phyloP scores from a whole-genome alignment of 495 filamentous ascomycete genomes.

The Cercophora scortea region DNA sequence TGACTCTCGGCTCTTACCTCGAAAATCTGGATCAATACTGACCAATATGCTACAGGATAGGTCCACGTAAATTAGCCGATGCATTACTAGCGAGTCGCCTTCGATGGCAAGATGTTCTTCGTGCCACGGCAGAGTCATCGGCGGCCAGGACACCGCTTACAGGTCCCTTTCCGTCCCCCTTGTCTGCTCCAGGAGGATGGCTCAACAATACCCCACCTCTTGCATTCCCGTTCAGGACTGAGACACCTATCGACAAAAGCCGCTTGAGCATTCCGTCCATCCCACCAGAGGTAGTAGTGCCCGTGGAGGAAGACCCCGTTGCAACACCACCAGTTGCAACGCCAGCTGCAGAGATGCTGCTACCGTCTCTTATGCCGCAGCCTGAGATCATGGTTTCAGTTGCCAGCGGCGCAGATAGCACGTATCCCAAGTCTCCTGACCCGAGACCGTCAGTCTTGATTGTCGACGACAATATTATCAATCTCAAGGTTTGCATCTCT shows the following conservation, averaged over 20 bases:
- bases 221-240: too few species aligned
- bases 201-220: not conserved
- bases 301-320: too few species aligned
- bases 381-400: not conserved
- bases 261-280: too few species aligned
- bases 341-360: too few species aligned
- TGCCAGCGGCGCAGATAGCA: not conserved
- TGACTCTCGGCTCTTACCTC: not conserved
- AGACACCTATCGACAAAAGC: too few species aligned
- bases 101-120: not conserved
- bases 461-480: constrained; percentile 39
- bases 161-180: too few species aligned
- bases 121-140: not conserved
- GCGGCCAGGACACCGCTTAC: not conserved
- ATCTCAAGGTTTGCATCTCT: constrained; percentile 21
- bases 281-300: too few species aligned
- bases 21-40: too few species aligned
- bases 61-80: not conserved
- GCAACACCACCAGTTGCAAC: too few species aligned
- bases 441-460: constrained; percentile 19
- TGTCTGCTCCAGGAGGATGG: not conserved
- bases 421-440: not conserved
- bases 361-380: not conserved
- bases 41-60: not conserved
- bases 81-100: not conserved